Base-by-base conservation (phyloP, 2,329 filamentous ascomycete genomes). In the Orbilia blumenaviensis region DNA sequence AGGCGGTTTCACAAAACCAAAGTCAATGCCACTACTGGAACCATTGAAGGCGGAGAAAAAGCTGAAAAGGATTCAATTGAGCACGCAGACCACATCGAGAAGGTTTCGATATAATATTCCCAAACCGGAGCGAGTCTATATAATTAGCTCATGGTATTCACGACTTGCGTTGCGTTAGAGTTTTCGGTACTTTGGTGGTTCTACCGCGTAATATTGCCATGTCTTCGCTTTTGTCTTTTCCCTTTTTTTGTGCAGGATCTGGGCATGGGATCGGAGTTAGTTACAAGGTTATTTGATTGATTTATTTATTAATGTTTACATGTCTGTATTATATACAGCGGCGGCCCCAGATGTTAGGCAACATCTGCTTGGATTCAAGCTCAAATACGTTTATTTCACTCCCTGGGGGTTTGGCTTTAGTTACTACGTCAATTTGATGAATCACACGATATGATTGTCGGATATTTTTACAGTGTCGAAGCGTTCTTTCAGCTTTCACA, bases 1-100 rank as follows among this genome's bases (percentile, higher is more conserved):
- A 81, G 84, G 46, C 82, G 84, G 68, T 84, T 84, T 77, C 76
- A 80, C 64, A 80, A 81, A 9, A 83, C 83, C 68, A 76, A 79
- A 32, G 82, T 83, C 46, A 82, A 82, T 67, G 79, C 82, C 34
- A 44, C 41, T n/a, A 27, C 27, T 25, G 71, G 71, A 34, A 56
- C 71, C 16, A 41, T 75, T 14, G 27, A 18, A 27, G n/a, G 21
- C 8, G 6, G 2, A 1, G 60, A 60, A 23, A 27, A 14, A 2
- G 44, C 29, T 27, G 58, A 71, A 10, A 67, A 75, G n/a, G 32
- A 38, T 14, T 68, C 63, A 2, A 50, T 75, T 38, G 44, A 75
- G n/a, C 69, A 68, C 2, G 16, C 32, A 3, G 52, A 56, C 32
- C 52, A 56, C 32, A 38, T 56, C 5, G 52, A 56, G 18, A 56